Conservation (phyloP, 306 rosid species). For the Cercis canadensis region DNA sequence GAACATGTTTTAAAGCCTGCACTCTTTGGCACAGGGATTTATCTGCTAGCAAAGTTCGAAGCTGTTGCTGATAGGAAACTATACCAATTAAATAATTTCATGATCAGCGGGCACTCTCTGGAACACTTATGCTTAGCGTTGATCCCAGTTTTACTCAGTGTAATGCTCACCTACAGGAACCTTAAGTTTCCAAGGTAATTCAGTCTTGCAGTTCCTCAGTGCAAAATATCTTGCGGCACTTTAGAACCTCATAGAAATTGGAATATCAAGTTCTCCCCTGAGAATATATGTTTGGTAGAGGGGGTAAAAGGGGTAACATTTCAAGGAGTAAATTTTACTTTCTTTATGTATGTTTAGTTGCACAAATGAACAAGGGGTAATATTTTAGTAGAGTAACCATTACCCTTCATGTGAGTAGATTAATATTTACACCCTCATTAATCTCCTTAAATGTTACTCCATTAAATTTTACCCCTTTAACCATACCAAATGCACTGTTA, state of each 20-base stretch:
- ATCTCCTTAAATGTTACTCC: too few relatives aligned
- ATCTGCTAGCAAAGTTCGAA: conserved; percentile 70
- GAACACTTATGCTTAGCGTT: conserved; percentile 60
- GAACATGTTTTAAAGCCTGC: conserved; percentile 17
- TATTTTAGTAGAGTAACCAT: too few relatives aligned
- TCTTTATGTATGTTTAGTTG: too few relatives aligned
- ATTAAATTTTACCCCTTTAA: too few relatives aligned
- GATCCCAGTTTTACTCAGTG: conserved; percentile 57
- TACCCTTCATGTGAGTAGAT: too few relatives aligned
- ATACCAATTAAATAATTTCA: conserved; percentile 48
- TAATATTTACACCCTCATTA: too few relatives aligned
- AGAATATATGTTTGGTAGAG: too few relatives aligned
- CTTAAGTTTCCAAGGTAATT: conserved; percentile 52
- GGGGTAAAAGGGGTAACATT: too few relatives aligned
- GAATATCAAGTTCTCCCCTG: too few relatives aligned
- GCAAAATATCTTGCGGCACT: conserved; percentile 15
- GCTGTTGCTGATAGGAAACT: conserved; percentile 63
- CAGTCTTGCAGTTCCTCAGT: neutral
- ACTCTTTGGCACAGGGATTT: conserved; percentile 50
- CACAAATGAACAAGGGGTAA: too few relatives aligned
- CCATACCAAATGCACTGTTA: too few relatives aligned
- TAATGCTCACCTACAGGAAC: conserved; percentile 64
- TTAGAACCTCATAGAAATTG: conserved; percentile 5
- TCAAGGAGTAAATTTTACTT: too few relatives aligned
- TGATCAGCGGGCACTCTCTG: conserved; percentile 69